Conservation (phyloP, 139 green algal genomes). For the Mesotaenium endlicherianum region DNA sequence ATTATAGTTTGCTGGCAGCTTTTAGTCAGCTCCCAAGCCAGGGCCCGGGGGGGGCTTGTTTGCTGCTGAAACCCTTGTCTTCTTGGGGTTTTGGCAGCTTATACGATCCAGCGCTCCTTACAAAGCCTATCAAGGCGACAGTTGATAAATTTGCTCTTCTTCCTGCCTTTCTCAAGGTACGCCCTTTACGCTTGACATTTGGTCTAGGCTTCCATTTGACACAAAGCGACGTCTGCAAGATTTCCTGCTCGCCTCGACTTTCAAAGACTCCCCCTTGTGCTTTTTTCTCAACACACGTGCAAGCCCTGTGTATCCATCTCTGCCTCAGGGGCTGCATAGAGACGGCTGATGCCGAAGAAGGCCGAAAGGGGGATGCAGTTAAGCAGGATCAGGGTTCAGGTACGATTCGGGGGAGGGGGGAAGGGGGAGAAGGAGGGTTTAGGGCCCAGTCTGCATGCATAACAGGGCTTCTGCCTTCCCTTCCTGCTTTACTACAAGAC, state of each 20-base stretch:
- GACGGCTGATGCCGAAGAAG: too few species aligned
- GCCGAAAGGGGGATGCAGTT: too few species aligned
- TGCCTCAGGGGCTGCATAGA: background rate
- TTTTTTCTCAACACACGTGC: background rate
- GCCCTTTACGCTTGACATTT: background rate
- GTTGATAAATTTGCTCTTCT: slow-evolving; percentile 94
- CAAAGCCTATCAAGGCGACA: slow-evolving; percentile 72
- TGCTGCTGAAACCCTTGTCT: too few species aligned
- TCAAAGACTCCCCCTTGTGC: background rate
- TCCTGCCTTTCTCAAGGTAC: slow-evolving; percentile 58
- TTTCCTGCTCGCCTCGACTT: background rate
- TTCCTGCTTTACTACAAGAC: too few species aligned
- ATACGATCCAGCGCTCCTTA: slow-evolving; percentile 54
- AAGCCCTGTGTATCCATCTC: background rate
- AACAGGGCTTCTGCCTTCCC: too few species aligned
- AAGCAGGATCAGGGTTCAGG: too few species aligned
- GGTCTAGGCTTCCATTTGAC: background rate
- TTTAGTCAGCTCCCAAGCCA: background rate
- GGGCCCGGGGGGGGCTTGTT: too few species aligned
- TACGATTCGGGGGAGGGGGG: too few species aligned
- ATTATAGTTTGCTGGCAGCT: background rate
- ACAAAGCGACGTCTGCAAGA: background rate
- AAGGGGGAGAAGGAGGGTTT: too few species aligned
- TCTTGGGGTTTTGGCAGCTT: too few species aligned
- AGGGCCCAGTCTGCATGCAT: too few species aligned